Evolutionary conservation across 225 moss, liverwort and hornwort species (phyloP), one percentile per base, ranked within the genome.

Genomic region (Anthoceros angustus): DNA sequence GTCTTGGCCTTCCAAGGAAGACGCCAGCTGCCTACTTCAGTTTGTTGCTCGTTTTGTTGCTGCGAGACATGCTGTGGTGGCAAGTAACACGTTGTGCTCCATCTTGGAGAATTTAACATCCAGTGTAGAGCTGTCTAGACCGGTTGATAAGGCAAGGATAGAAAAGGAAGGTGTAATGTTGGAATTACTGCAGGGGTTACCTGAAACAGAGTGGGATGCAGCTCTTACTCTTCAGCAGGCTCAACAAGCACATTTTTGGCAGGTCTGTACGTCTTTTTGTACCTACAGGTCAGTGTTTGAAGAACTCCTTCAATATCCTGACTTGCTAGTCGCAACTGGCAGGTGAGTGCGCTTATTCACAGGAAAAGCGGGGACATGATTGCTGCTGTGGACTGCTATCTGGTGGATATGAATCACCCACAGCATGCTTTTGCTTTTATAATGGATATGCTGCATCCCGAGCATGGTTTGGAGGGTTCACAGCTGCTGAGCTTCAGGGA

Each of bases 31-130:
- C 62, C 80, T 98, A 79, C 83, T 92, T 60, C 86, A 89, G 70
- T 98, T 92, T 76, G 83, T 92, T 69, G 89, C 92, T 48, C 81
- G 86, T 74, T 92, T 86, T 83, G 98, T 87, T 43, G 92, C 92
- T 62, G 86, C 84, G 68, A 81, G 81, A 72, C 88, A 92, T 78
- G 86, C 89, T 70, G 83, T 86, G 70, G 92, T 89, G 20, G 80
- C 89, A 62, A 74, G 79, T 73, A 74, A 73, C 68, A 87, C 85
- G 55, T 80, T 98, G 74, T 80, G 79, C 70, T 73, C 50, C 48
- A 82, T 98, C 62, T 74, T 98, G 67, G 89, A 89, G 78, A 79
- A 86, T 74, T 71, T 98, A 66, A 83, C 84, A 63, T 83, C 81
- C 67, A 12, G 48, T 25, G 16, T 40, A 42, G 46, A 65, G 66